Evolutionary conservation across 768 basidiomycete genomes (phyloP).

Genomic region (Collybia sordida): DNA sequence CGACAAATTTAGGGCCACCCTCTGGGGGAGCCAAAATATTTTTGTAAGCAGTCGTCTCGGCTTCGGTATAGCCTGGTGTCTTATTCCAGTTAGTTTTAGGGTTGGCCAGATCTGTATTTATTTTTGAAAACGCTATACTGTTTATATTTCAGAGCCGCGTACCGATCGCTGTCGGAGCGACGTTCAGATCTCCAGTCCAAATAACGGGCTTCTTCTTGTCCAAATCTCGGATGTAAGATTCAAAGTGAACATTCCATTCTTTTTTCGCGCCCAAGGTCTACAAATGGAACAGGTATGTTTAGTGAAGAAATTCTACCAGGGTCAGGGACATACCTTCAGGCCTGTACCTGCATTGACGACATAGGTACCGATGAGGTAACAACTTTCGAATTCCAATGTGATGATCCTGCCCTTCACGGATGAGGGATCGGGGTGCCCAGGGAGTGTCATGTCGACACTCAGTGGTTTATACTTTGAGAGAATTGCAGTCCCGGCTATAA

Average conservation of each 20-base stretch:
- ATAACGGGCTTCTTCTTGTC: slow-evolving; percentile 83
- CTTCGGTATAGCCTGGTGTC: slow-evolving; percentile 80
- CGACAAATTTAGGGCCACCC: slow-evolving; percentile 54
- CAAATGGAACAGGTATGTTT: neutral
- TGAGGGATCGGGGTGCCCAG: slow-evolving; percentile 67
- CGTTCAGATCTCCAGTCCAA: slow-evolving; percentile 88
- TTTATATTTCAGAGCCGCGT: neutral
- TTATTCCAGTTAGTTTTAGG: slow-evolving; percentile 84
- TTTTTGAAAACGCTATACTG: neutral
- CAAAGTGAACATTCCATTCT: slow-evolving; percentile 78
- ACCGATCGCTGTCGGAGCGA: slow-evolving; percentile 79
- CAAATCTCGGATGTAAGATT: slow-evolving; percentile 65
- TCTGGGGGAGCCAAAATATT: slow-evolving; percentile 59
- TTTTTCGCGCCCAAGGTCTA: slow-evolving; percentile 79
- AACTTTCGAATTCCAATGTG: slow-evolving; percentile 75
- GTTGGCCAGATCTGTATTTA: slow-evolving; percentile 59
- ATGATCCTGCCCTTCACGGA: slow-evolving; percentile 75
- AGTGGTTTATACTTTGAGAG: slow-evolving; percentile 77
- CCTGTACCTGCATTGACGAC: slow-evolving; percentile 80
- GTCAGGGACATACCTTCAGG: slow-evolving; percentile 54
- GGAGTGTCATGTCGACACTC: slow-evolving; percentile 63
- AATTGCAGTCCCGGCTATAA: slow-evolving; percentile 77
- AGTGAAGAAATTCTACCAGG: neutral
- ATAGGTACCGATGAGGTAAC: slow-evolving; percentile 77
- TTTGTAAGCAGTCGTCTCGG: slow-evolving; percentile 74